Evolutionary conservation across 176 grass and related monocot genomes (phyloP), one percentile per base, ranked within the genome.

Genomic region (Thinopyrum elongatum): DNA sequence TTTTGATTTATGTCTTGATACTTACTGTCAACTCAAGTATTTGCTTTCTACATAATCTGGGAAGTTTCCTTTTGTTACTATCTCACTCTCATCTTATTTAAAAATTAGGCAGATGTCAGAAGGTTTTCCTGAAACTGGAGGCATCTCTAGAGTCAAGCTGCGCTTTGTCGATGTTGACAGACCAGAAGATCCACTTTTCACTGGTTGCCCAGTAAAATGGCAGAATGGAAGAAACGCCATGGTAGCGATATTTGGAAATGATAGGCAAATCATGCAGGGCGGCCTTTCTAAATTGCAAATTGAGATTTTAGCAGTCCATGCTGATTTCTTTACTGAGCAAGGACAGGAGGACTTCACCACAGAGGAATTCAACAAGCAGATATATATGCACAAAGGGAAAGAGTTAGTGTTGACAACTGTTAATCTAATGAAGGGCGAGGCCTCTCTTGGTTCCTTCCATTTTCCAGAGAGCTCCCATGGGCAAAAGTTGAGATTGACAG

Each of bases 221-320:
- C 41, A 69, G 44, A 53, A 69, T 34, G 64, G 42, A 81, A 0
- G 4, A 33, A 53, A 53, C 0, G 6, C 64, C 17, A 81, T 35
- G 44, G 64, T 81, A 6, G 64, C 42, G 67, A 34, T 81, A 53
- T 53, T 81, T 68, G 19, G 8, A 68, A 69, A 81, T 69, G 42
- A 49, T 21, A 68, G 4, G 44, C 63, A 53, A 81, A 81, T 81
- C 19, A 53, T 4, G 4, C 10, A 47, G 1, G 79, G 64, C 23
- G 64, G 23, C 15, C 64, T 68, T 25, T 81, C 63, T 51, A 81
- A 69, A 15, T 16, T 81, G 63, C 42, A 51, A 81, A 81, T 81
- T 33, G 79, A 81, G 79, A 68, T 81, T 51, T 67, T 81, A 67
- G 8, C 19, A 51, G 79, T 81, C 11, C 11, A 35, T 81, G 63